Evolutionary conservation across 164 flowering plant genomes (phyloP).

Genomic region (Brasenia schreberi): DNA sequence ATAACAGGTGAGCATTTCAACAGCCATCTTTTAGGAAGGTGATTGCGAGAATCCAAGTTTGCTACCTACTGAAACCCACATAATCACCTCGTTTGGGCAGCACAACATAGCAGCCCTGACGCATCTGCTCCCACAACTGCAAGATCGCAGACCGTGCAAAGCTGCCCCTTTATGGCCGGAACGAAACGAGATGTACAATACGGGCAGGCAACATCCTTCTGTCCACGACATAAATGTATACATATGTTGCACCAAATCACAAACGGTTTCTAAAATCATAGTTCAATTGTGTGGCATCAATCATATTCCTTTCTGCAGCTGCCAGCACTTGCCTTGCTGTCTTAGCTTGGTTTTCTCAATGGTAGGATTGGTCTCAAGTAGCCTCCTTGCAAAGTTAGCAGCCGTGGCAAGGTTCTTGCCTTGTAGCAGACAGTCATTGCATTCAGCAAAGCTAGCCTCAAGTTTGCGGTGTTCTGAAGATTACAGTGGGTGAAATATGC

Average conservation of each 20-base stretch:
- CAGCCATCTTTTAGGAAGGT: background rate
- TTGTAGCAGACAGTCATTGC: conserved; percentile 50
- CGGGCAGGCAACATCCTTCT: conserved; percentile 61
- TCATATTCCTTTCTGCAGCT: no score
- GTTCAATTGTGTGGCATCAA: conserved; percentile 34
- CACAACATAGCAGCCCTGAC: conserved; percentile 71
- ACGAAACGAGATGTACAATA: conserved; percentile 62
- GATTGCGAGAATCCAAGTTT: background rate
- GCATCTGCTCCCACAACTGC: conserved; percentile 72
- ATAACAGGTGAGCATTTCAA: background rate
- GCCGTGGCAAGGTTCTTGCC: conserved; percentile 49
- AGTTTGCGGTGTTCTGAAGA: conserved; percentile 25
- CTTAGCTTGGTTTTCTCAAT: no score
- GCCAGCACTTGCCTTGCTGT: no score
- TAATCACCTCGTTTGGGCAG: conserved; percentile 35
- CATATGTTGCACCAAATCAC: no score
- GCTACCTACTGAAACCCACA: background rate
- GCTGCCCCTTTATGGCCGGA: conserved; percentile 48
- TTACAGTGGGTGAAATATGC: conserved; percentile 74
- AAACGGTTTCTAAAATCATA: conserved; percentile 73
- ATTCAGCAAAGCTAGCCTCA: conserved; percentile 33
- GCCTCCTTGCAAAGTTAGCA: conserved; percentile 52
- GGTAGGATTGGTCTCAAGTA: conserved; percentile 54
- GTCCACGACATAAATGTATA: no score
- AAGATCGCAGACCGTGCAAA: conserved; percentile 65